phyloP scores from a whole-genome alignment of 768 basidiomycete species.

The Neoboletus magnificus region DNA sequence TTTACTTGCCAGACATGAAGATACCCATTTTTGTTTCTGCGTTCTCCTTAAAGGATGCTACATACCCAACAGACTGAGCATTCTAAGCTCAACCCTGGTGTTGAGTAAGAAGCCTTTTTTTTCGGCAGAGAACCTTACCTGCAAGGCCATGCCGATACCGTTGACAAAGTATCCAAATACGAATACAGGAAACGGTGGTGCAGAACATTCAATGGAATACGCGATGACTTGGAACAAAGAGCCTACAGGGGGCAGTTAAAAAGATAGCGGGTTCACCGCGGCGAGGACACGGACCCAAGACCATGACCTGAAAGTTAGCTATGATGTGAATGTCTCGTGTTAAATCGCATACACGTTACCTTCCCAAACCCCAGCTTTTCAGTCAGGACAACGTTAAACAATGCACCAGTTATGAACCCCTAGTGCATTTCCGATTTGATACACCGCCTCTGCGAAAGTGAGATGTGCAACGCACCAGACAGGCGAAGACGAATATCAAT shows the following conservation, averaged over 20 bases:
- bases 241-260: slow-evolving; percentile 35
- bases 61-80: slow-evolving; percentile 69
- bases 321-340: not conserved
- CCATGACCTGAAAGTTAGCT: slow-evolving; percentile 34
- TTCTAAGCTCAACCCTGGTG: slow-evolving; percentile 40
- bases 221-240: slow-evolving; percentile 50
- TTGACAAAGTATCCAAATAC: slow-evolving; percentile 45
- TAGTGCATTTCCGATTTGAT: slow-evolving; percentile 23
- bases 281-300: slow-evolving; percentile 28
- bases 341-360: slow-evolving; percentile 18
- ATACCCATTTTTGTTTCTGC: slow-evolving; percentile 66
- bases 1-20: slow-evolving; percentile 44
- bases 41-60: slow-evolving; percentile 56
- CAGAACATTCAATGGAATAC: slow-evolving; percentile 51
- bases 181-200: slow-evolving; percentile 63
- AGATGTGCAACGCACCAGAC: slow-evolving; percentile 33
- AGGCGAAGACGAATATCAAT: slow-evolving; percentile 51
- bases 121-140: slow-evolving; percentile 27
- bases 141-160: slow-evolving; percentile 50
- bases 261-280: not conserved
- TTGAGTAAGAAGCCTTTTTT: not conserved
- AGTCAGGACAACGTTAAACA: slow-evolving; percentile 45
- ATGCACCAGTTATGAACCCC: slow-evolving; percentile 45
- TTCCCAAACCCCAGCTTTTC: slow-evolving; percentile 44
- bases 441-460: not conserved